Evolutionary conservation across 2,329 filamentous ascomycete genomes (phyloP), one percentile per base, ranked within the genome.

Genomic region (Colletotrichum horii): DNA sequence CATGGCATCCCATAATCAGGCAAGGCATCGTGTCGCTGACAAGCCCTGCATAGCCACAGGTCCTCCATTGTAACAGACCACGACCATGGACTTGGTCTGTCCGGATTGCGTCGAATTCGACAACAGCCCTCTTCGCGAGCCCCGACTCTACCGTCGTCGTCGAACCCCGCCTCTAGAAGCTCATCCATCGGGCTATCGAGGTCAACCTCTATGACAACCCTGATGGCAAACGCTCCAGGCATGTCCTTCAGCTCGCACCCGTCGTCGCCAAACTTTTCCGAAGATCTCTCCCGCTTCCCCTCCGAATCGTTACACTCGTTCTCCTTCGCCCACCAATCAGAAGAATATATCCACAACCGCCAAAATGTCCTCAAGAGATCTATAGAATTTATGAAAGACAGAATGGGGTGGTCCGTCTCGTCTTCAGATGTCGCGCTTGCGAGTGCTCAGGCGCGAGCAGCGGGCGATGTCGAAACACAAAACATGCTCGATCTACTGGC

Each of bases 241-340:
- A 85, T 88, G 65, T 88, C 90, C 19, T 82, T 92, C 30, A 87
- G 90, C 11, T 88, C 92, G n/a, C 93, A 89, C 8, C 93, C 93
- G 28, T 88, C 89, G 24, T 96, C 95, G 26, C 95, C 95, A 28
- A 91, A 91, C 77, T 95, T 96, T 82, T 91, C 92, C 81, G 97
- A 98, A 87, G 97, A 99, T 82, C 91, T 99, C 61, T 93, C 93
- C 61, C 93, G 96, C 66, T 99, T 99, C 83, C 96, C 97, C 2
- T 95, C 95, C 79, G 97, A 99, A 83, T 99, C 97, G 8, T 88
- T 99, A 62, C 97, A 99, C 85, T 99, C 97, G 3, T 99, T 99
- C 86, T 98, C 96, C 15, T 99, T 99, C 84, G 95, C 97, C 55
- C 95, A 98, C 79, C 96, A 98, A 84, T 96, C 96, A 4, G 96